Conservation (phyloP, 1,284 basidiomycete species). For the Cryptococcus jaspeensis region DNA sequence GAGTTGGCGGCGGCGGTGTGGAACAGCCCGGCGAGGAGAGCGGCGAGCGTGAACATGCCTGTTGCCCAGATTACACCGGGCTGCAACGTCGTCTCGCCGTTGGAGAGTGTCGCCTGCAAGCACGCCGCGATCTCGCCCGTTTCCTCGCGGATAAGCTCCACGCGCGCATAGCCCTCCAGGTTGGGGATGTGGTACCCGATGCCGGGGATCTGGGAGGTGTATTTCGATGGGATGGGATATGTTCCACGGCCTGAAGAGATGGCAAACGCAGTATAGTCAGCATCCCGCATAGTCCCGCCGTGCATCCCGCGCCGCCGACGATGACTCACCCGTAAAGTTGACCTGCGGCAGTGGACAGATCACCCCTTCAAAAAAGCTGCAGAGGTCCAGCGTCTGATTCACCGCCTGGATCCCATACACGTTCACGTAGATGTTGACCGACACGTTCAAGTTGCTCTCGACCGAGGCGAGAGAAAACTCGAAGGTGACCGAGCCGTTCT, state of each 20-base stretch:
- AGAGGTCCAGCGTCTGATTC: constrained; percentile 72
- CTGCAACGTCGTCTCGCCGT: constrained; percentile 81
- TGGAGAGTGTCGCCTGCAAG: constrained; percentile 84
- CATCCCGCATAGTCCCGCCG: background rate
- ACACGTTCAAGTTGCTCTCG: constrained; percentile 69
- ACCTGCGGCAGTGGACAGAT: constrained; percentile 83
- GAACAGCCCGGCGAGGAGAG: constrained; percentile 65
- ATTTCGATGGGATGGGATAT: constrained; percentile 64
- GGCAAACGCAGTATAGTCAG: background rate
- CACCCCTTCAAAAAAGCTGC: constrained; percentile 69
- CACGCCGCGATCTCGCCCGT: constrained; percentile 77
- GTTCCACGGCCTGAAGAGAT: constrained; percentile 59
- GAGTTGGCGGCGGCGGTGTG: constrained; percentile 58
- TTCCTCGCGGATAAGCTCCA: constrained; percentile 68
- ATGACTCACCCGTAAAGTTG: constrained; percentile 68
- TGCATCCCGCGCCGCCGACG: too few relatives aligned
- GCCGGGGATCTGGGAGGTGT: constrained; percentile 61
- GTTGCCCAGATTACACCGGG: constrained; percentile 73
- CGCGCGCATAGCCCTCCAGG: constrained; percentile 82
- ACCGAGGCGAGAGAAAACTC: constrained; percentile 42
- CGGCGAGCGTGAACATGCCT: constrained; percentile 66
- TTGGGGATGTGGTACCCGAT: constrained; percentile 88
- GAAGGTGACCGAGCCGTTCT: constrained; percentile 55
- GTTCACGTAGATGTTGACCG: constrained; percentile 73
- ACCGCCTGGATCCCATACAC: constrained; percentile 75